phyloP scores from a whole-genome alignment of 2,329 filamentous ascomycete species.

The Tricladium varicosporioides region DNA sequence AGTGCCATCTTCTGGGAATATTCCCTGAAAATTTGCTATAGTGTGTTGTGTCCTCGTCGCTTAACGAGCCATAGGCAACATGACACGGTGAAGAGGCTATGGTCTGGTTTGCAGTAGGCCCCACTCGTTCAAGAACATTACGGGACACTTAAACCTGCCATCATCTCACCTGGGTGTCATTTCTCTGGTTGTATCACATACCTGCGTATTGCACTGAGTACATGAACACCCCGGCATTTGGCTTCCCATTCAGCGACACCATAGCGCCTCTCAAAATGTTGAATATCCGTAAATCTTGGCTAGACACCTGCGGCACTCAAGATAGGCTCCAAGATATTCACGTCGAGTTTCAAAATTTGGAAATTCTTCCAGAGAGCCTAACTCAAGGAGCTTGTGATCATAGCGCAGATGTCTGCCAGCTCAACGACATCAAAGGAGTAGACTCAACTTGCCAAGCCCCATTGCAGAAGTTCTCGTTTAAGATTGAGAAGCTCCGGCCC shows the following conservation, averaged over 20 bases:
- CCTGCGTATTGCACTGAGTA: too few species aligned
- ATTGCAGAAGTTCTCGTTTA: neutral
- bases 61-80: too few species aligned
- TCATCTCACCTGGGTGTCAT: too few species aligned
- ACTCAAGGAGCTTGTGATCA: neutral
- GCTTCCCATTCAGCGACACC: slow-evolving; percentile 4
- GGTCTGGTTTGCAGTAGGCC: too few species aligned
- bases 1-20: too few species aligned
- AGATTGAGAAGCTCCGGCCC: too few species aligned
- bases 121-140: too few species aligned
- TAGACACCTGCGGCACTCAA: neutral
- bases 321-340: slow-evolving; percentile 1
- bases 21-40: too few species aligned
- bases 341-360: neutral
- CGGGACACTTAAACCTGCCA: too few species aligned
- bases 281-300: neutral
- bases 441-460: slow-evolving; percentile 1
- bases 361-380: neutral
- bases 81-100: too few species aligned
- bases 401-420: neutral
- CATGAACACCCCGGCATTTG: slow-evolving; percentile 1
- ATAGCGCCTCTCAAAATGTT: neutral
- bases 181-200: too few species aligned
- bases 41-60: too few species aligned
- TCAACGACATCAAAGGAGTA: slow-evolving; percentile 5